Evolutionary conservation across 306 rosid species (phyloP).

Genomic region (Acacia crassicarpa): DNA sequence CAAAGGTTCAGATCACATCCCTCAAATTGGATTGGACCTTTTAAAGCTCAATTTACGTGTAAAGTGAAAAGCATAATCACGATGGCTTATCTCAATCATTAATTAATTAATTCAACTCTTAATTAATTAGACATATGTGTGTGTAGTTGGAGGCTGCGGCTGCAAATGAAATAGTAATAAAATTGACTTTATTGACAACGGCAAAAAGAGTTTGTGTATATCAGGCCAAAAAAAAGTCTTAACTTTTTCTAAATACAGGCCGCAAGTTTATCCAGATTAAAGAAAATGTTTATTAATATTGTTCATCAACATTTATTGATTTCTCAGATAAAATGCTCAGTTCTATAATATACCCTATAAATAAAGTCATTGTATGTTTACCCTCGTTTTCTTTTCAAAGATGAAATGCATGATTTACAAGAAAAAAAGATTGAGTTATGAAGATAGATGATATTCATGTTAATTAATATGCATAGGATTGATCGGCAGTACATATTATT

Average conservation of each 20-base stretch:
- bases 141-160: neutral
- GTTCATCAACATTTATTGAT: neutral
- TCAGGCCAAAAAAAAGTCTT: neutral
- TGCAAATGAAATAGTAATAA: slow-evolving; percentile 20
- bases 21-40: slow-evolving; percentile 3
- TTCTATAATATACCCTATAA: neutral
- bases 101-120: neutral
- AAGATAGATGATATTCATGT: too few relatives aligned
- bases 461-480: neutral
- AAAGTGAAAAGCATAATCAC: slow-evolving; percentile 2
- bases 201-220: neutral
- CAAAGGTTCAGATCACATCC: neutral
- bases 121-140: too few relatives aligned
- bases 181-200: neutral
- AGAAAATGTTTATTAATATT: neutral
- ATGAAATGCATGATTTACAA: neutral
- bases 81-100: too few relatives aligned
- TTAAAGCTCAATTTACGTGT: slow-evolving; percentile 33
- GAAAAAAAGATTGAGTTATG: neutral
- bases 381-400: neutral
- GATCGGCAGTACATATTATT: neutral
- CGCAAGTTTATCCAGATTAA: neutral
- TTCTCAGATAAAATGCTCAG: neutral
- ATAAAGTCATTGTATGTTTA: neutral
- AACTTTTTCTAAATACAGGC: neutral